phyloP scores from a whole-genome alignment of 163 green algal species.

The Prototheca wickerhamii region DNA sequence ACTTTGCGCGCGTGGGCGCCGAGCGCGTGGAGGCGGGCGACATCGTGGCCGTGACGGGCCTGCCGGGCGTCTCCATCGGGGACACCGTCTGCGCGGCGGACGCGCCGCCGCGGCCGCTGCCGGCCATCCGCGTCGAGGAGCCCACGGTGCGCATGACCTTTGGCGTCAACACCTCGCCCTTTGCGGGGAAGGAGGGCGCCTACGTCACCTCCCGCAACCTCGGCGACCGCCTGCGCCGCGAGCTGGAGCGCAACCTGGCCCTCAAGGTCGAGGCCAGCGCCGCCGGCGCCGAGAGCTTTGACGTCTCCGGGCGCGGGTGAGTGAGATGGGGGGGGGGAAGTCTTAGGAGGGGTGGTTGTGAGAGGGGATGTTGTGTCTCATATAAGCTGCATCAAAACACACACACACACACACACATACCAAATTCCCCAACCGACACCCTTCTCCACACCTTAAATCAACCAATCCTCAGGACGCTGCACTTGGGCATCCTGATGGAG shows the following conservation, averaged over 20 bases:
- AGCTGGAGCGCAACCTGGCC: slow-evolving; percentile 97
- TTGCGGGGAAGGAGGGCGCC: slow-evolving; percentile 94
- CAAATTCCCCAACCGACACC: no score
- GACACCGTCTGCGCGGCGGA: slow-evolving; percentile 82
- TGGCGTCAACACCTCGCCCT: slow-evolving; percentile 90
- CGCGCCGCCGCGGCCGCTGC: slow-evolving; percentile 52
- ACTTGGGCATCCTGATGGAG: slow-evolving; percentile 99
- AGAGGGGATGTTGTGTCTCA: background rate
- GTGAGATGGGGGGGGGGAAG: background rate
- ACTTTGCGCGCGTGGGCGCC: slow-evolving; percentile 72
- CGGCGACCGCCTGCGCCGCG: slow-evolving; percentile 46
- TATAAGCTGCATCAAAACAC: no score
- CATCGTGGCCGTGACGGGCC: slow-evolving; percentile 70
- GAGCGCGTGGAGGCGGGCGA: slow-evolving; percentile 75
- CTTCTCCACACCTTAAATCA: background rate
- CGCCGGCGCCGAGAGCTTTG: slow-evolving; percentile 86
- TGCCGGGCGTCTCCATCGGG: slow-evolving; percentile 71
- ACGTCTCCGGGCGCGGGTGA: slow-evolving; percentile 82
- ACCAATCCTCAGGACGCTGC: slow-evolving; percentile 56
- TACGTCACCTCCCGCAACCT: slow-evolving; percentile 76
- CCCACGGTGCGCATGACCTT: slow-evolving; percentile 98
- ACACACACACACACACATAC: no score
- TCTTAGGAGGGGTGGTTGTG: background rate
- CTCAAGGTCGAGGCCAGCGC: slow-evolving; percentile 83
- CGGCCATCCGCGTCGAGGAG: slow-evolving; percentile 73